These are phyloP conservation scores for Paradendryphiella salina DNA, from an alignment of 2,329 filamentous ascomycete species.

Conservation along the genomic window DNA sequence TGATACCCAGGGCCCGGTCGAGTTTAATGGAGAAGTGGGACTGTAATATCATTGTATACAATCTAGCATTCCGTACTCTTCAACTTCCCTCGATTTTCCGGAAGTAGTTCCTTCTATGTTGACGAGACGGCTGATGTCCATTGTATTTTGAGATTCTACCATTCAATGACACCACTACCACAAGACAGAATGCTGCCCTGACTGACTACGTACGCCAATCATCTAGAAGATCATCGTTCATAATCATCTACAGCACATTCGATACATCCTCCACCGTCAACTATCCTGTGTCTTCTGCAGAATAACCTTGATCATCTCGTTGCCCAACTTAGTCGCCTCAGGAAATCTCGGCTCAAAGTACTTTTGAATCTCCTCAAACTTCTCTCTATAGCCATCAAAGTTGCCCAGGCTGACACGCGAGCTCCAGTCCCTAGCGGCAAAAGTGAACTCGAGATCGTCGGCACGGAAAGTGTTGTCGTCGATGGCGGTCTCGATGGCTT, in stretches of 20 bases:
- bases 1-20: not conserved
- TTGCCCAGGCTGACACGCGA: conserved; percentile 89
- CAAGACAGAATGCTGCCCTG: too few relatives aligned
- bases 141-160: not conserved
- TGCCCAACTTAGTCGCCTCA: conserved; percentile 84
- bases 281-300: conserved; percentile 68
- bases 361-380: conserved; percentile 84
- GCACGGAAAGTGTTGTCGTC: conserved; percentile 90
- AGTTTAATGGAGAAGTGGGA: too few relatives aligned
- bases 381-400: conserved; percentile 88
- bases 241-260: not conserved
- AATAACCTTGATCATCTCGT: conserved; percentile 97
- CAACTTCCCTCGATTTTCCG: too few relatives aligned
- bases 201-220: not conserved
- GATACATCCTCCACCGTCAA: not conserved
- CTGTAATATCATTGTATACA: too few relatives aligned
- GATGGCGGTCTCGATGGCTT: conserved; percentile 81
- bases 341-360: conserved; percentile 92
- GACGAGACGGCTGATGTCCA: not conserved
- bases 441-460: conserved; percentile 96
- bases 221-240: not conserved
- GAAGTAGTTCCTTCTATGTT: too few relatives aligned
- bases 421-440: conserved; percentile 93
- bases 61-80: too few relatives aligned
- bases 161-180: too few relatives aligned